phyloP scores from a whole-genome alignment of 2,329 filamentous ascomycete species.

The Aureobasidium sp. region DNA sequence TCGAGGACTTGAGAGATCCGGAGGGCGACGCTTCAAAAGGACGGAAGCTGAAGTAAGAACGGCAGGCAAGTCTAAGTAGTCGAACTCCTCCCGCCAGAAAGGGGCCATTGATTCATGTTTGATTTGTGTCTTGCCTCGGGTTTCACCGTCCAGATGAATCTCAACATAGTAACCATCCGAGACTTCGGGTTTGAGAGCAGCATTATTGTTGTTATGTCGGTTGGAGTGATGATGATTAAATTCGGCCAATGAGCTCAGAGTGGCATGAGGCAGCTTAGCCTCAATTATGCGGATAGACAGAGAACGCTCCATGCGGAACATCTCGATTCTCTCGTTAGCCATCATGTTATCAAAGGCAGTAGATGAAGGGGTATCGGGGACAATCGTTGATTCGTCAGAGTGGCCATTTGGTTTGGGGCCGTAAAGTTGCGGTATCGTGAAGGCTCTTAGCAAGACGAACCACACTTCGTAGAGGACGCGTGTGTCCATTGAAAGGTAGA shows the following conservation, averaged over 20 bases:
- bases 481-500: conserved; percentile 82
- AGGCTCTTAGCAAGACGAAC: conserved; percentile 86
- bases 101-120: conserved; percentile 66
- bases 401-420: conserved; percentile 44
- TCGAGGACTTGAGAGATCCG: conserved; percentile 24
- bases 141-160: conserved; percentile 71
- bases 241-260: conserved; percentile 13
- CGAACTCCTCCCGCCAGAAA: conserved; percentile 76
- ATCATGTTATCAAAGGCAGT: conserved; percentile 21
- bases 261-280: conserved; percentile 34
- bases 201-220: conserved; percentile 11
- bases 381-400: conserved; percentile 1
- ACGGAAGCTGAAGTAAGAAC: conserved; percentile 63
- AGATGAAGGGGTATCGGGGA: conserved; percentile 34
- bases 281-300: conserved; percentile 55
- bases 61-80: conserved; percentile 67
- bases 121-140: conserved; percentile 66
- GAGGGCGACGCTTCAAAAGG: conserved; percentile 57
- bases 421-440: conserved; percentile 87
- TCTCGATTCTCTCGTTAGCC: conserved; percentile 43
- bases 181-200: not conserved
- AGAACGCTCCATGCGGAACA: conserved; percentile 60
- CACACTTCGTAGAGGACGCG: conserved; percentile 93
- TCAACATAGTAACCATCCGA: conserved; percentile 69
- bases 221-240: conserved; percentile 17